Conservation (phyloP, 768 basidiomycete genomes). For the Calocera viscosa region DNA sequence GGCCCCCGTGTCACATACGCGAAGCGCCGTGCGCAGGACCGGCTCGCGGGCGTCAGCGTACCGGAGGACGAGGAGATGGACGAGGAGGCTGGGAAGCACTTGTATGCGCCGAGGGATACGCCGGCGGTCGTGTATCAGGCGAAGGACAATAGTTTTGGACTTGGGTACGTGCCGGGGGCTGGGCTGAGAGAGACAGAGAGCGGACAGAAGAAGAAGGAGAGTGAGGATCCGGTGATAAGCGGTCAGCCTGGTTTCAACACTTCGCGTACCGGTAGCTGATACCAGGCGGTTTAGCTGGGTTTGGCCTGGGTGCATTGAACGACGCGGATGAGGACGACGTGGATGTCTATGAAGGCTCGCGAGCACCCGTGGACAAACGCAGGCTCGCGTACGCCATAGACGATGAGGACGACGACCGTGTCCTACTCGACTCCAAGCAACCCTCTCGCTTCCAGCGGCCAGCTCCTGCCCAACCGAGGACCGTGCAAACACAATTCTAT, state of each 20-base stretch:
- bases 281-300: constrained; percentile 46
- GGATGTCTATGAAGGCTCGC: constrained; percentile 57
- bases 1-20: constrained; percentile 75
- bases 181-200: constrained; percentile 23
- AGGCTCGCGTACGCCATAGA: constrained; percentile 53
- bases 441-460: not conserved
- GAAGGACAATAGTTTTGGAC: constrained; percentile 67
- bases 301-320: constrained; percentile 78
- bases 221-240: constrained; percentile 16
- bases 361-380: constrained; percentile 26
- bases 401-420: constrained; percentile 49
- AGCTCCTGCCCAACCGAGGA: not conserved
- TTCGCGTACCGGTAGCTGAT: not conserved
- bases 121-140: constrained; percentile 46
- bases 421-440: constrained; percentile 20
- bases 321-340: constrained; percentile 90
- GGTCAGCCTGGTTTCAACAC: constrained; percentile 11
- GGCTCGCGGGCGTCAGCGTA: constrained; percentile 29
- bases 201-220: not conserved
- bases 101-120: constrained; percentile 73
- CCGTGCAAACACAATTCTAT: not conserved
- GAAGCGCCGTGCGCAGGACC: constrained; percentile 60
- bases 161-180: constrained; percentile 64
- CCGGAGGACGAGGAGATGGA: constrained; percentile 41
- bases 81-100: constrained; percentile 76